Evolutionary conservation across 768 basidiomycete genomes (phyloP), one percentile per base, ranked within the genome.

Genomic region (Phaeolepiota aurea): DNA sequence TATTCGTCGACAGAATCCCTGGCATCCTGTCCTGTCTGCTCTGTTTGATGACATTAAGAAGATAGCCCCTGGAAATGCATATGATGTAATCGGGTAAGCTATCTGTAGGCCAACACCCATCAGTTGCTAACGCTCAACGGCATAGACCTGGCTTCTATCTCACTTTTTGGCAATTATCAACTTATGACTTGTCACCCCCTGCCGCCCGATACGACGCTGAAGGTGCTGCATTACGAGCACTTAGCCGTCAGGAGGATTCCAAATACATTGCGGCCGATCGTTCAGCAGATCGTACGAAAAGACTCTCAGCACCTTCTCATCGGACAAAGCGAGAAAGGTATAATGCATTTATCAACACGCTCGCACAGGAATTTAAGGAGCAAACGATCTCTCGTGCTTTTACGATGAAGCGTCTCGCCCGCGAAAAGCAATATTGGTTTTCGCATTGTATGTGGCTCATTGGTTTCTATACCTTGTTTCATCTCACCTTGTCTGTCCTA

Each of bases 151-250:
- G 81, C 2, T 98, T 99, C 64, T 97, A 92, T 54, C 62, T 88
- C 34, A 91, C 93, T 2, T 99, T 97, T 64, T 99, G 96, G 96
- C 93, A 97, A 57, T 62, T 98, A 38, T 85, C 89, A 1, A 84
- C 86, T 22, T 88, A 91, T 52, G 96, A 99, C 58, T 71, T 98
- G 22, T 64, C 77, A 1, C 84, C 87, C 10, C 91, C 93, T 0
- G 68, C 72, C 13, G 54, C 76, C 4, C 77, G 76, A 44, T 99
- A 98, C 46, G 81, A 87, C 33, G 82, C 87, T 52, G 86, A 91
- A 52, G 74, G 77, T 20, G 68, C 74, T 18, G 65, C 69, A 12
- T 57, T 88, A 20, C 71, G 76, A 25, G 61, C 71, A 3, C 63
- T 84, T 20, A 83, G 79, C 51, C 76, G 74, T 2, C 72, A 82